phyloP scores from a whole-genome alignment of 2,329 filamentous ascomycete species.

The Ophiostoma perfectum region DNA sequence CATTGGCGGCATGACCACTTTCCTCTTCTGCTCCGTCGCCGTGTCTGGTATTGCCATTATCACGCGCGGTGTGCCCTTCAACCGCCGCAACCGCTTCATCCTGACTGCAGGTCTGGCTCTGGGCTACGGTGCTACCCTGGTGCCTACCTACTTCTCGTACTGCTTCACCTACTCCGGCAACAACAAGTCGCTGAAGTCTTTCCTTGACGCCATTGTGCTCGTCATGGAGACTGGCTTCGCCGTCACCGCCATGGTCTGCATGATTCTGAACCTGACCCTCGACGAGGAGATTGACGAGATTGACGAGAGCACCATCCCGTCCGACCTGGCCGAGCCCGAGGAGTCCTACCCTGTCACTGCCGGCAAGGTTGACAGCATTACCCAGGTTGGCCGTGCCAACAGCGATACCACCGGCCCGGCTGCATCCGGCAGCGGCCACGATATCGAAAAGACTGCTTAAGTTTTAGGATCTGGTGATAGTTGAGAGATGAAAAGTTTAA shows the following conservation, averaged over 20 bases:
- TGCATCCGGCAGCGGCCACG: conserved; percentile 13
- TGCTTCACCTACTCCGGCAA: conserved; percentile 68
- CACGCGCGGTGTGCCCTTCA: conserved; percentile 62
- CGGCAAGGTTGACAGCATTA: conserved; percentile 10
- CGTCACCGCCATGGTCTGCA: conserved; percentile 65
- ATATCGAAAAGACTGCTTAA: conserved; percentile 8
- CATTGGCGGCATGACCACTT: conserved; percentile 70
- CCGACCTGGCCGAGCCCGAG: conserved; percentile 21
- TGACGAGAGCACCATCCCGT: conserved; percentile 37
- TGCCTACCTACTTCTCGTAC: conserved; percentile 61
- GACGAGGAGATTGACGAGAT: conserved; percentile 70
- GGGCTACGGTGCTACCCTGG: conserved; percentile 64
- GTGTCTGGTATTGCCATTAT: conserved; percentile 75
- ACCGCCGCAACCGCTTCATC: conserved; percentile 75
- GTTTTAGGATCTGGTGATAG: background rate
- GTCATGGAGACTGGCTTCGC: conserved; percentile 72
- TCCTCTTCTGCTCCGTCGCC: conserved; percentile 71
- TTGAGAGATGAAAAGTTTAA: conserved; percentile 1
- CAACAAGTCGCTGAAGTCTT: conserved; percentile 64
- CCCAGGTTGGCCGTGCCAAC: conserved; percentile 5
- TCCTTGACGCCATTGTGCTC: conserved; percentile 67
- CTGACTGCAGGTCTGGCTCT: conserved; percentile 68
- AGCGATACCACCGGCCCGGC: conserved; percentile 10
- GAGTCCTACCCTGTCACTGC: background rate
- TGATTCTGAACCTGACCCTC: conserved; percentile 68